Percentiles rank a stretch among this genome's conserved stretches.
phyloP scores from a whole-genome alignment of 1,139 yeast species.

The Lizanozyma gosingica region DNA sequence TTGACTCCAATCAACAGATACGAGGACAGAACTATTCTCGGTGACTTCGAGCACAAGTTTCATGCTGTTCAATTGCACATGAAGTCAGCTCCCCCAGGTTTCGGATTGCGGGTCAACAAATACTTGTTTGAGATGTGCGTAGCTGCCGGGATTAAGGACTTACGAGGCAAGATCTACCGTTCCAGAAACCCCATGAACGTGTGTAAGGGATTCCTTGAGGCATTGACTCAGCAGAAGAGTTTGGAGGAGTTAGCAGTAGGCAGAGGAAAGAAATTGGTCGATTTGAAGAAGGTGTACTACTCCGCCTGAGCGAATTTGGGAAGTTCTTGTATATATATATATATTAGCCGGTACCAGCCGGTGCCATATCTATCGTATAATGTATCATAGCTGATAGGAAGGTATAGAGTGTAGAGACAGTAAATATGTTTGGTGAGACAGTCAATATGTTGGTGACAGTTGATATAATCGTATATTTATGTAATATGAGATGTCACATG shows the following conservation, averaged over 20 bases:
- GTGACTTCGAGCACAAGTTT: constrained; percentile 72
- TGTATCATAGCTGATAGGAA: no score
- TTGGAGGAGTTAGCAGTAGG: constrained; percentile 83
- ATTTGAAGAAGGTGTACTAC: constrained; percentile 84
- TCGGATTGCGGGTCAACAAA: constrained; percentile 89
- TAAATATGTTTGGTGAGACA: no score
- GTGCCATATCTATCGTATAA: no score
- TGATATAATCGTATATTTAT: no score
- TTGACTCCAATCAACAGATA: constrained; percentile 75
- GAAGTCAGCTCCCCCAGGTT: constrained; percentile 88
- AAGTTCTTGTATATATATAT: constrained; percentile 8
- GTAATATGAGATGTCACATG: no score
- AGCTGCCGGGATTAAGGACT: constrained; percentile 90
- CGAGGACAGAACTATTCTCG: constrained; percentile 86
- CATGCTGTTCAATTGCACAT: constrained; percentile 81
- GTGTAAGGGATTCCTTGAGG: constrained; percentile 84
- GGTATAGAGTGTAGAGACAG: no score
- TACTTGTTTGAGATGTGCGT: constrained; percentile 87
- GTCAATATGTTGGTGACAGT: no score
- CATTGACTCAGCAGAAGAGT: constrained; percentile 70
- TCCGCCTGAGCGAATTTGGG: constrained; percentile 25
- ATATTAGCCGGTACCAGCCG: no score
- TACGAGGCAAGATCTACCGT: constrained; percentile 84
- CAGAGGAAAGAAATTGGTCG: constrained; percentile 93
- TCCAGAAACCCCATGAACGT: constrained; percentile 94